Conservation (phyloP, 2,329 filamentous ascomycete genomes). For the Botrytis byssoidea region DNA sequence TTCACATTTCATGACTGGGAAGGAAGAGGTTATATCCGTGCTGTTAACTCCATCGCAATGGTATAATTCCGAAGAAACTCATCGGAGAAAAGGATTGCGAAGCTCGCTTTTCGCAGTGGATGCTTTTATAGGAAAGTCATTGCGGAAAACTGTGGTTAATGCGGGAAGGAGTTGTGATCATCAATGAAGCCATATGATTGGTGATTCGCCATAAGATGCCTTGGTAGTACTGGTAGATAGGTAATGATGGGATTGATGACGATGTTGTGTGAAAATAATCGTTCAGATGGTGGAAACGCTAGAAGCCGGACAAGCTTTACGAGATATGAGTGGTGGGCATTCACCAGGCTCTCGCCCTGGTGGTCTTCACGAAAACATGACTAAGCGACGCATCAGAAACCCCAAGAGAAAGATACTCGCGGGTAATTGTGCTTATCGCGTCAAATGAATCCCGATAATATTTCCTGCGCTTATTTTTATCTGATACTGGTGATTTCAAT, state of each 20-base stretch:
- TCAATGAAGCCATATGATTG: background rate
- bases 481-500: conserved; percentile 8
- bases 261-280: background rate
- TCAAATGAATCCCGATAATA: background rate
- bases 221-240: background rate
- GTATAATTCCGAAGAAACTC: background rate
- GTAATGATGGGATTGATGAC: background rate
- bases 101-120: background rate
- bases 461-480: conserved; percentile 15
- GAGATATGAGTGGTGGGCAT: background rate
- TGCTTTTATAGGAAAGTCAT: background rate
- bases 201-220: background rate
- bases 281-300: background rate
- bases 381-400: background rate
- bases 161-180: background rate
- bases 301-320: too few relatives aligned
- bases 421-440: background rate
- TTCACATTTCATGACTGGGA: background rate
- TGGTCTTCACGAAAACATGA: background rate
- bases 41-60: background rate
- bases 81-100: background rate
- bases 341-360: background rate
- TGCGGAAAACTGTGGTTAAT: background rate
- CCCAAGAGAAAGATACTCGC: background rate
- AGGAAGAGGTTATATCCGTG: background rate